Evolutionary conservation across 352 stramenopile species (phyloP).

Genomic region (Phytophthora boehmeriae): DNA sequence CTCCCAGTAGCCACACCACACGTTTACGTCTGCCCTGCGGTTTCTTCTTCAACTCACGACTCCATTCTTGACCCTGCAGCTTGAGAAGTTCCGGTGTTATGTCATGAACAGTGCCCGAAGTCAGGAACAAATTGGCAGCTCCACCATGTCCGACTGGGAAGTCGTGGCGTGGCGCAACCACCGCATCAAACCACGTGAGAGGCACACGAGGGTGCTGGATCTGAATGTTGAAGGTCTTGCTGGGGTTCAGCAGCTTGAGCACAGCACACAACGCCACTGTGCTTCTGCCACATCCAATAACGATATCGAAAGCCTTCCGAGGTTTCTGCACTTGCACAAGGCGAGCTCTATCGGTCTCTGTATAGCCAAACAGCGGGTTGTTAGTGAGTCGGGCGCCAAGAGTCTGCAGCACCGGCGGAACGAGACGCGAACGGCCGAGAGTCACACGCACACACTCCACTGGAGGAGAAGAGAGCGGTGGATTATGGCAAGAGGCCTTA

Average conservation of each 20-base stretch:
- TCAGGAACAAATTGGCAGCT: conserved; percentile 48
- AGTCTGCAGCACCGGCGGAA: conserved; percentile 58
- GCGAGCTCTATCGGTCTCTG: conserved; percentile 1
- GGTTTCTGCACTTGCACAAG: conserved; percentile 6
- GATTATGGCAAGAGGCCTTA: background rate
- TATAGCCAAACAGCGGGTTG: conserved; percentile 63
- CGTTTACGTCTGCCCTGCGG: conserved; percentile 16
- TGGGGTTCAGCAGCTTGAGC: conserved; percentile 39
- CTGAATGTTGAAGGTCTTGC: conserved; percentile 69
- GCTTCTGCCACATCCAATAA: conserved; percentile 73
- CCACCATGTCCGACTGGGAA: conserved; percentile 17
- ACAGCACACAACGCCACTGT: conserved; percentile 69
- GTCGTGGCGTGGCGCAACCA: conserved; percentile 68
- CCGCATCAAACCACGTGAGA: conserved; percentile 62
- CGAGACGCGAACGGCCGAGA: conserved; percentile 26
- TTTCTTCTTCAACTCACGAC: conserved; percentile 31
- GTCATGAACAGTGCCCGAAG: conserved; percentile 57
- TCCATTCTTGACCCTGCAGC: conserved; percentile 32
- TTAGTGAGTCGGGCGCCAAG: conserved; percentile 33
- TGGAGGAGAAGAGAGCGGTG: background rate
- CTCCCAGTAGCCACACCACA: conserved; percentile 66
- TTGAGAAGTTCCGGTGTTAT: conserved; percentile 34
- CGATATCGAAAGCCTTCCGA: conserved; percentile 32
- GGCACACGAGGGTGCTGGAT: conserved; percentile 75
- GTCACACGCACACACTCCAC: conserved; percentile 43